Evolutionary conservation across 495 filamentous ascomycete species (phyloP).

Genomic region (Trichoderma gamsii): DNA sequence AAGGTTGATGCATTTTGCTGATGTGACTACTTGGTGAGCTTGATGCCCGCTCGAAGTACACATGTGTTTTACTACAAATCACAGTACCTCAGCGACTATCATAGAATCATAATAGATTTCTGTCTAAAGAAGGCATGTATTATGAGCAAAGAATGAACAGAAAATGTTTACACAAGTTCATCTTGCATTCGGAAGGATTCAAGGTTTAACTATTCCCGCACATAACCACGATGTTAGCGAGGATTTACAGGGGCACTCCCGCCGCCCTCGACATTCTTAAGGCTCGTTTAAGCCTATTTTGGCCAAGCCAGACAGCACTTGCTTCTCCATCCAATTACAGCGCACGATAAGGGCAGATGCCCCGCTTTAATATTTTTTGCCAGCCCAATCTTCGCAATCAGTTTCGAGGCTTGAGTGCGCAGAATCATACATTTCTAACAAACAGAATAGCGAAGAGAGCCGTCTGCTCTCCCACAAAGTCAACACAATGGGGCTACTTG

Average conservation of each 20-base stretch:
- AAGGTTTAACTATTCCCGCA: too few relatives aligned
- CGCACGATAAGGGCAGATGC: neutral
- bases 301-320: neutral
- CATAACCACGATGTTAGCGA: neutral
- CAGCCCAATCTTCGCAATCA: constrained; percentile 9
- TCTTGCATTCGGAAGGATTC: too few relatives aligned
- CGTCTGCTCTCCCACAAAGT: neutral
- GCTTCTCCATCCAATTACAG: neutral
- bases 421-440: neutral
- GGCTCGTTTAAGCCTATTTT: neutral
- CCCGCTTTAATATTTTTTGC: neutral
- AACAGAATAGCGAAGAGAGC: neutral
- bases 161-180: too few relatives aligned
- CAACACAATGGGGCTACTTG: constrained; percentile 12
- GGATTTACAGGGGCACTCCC: neutral
- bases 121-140: too few relatives aligned
- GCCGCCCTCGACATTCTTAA: neutral
- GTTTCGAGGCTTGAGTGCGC: neutral
- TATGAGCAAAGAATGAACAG: too few relatives aligned
- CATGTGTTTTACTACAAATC: too few relatives aligned
- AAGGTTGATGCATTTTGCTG: too few relatives aligned
- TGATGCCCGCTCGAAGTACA: too few relatives aligned
- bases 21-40: too few relatives aligned
- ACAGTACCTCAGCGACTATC: too few relatives aligned
- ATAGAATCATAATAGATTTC: too few relatives aligned